Evolutionary conservation across 768 basidiomycete genomes (phyloP).

Genomic region (Rhodotorula paludigena): DNA sequence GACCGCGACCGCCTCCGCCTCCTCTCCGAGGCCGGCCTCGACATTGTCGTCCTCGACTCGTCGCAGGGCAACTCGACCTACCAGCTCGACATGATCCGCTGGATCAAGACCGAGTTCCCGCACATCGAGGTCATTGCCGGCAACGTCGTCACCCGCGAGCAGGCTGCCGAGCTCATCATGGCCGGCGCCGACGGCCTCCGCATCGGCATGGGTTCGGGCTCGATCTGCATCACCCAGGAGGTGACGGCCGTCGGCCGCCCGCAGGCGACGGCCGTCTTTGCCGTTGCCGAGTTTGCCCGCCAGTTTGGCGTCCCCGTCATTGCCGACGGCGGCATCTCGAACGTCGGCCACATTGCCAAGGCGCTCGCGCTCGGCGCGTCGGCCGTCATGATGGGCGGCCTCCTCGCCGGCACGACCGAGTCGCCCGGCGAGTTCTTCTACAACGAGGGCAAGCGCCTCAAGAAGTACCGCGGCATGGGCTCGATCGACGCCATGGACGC

Average conservation of each 20-base stretch:
- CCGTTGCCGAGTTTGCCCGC: constrained; percentile 85
- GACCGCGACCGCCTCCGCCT: constrained; percentile 78
- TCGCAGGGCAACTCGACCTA: constrained; percentile 92
- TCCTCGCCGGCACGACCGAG: constrained; percentile 92
- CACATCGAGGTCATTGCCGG: constrained; percentile 89
- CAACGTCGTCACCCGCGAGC: constrained; percentile 96
- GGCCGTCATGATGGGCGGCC: constrained; percentile 97
- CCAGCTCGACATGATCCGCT: constrained; percentile 89
- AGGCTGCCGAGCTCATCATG: constrained; percentile 85
- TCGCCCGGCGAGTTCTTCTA: constrained; percentile 99
- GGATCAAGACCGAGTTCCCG: constrained; percentile 83
- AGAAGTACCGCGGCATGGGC: constrained; percentile 98
- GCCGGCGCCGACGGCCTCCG: constrained; percentile 95
- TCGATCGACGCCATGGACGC: constrained; percentile 71
- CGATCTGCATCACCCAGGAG: constrained; percentile 99
- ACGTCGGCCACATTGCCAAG: constrained; percentile 97
- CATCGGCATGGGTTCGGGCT: constrained; percentile 96
- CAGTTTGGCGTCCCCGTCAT: constrained; percentile 94
- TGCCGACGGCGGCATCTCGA: constrained; percentile 90
- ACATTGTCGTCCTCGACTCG: constrained; percentile 90
- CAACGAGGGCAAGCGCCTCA: constrained; percentile 97
- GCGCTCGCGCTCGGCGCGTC: constrained; percentile 87
- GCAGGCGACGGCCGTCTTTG: constrained; percentile 96
- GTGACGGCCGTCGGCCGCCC: constrained; percentile 98
- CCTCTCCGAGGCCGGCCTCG: constrained; percentile 88